Conservation (phyloP, 2,329 filamentous ascomycete genomes). For the Biscogniauxia mediterranea region DNA sequence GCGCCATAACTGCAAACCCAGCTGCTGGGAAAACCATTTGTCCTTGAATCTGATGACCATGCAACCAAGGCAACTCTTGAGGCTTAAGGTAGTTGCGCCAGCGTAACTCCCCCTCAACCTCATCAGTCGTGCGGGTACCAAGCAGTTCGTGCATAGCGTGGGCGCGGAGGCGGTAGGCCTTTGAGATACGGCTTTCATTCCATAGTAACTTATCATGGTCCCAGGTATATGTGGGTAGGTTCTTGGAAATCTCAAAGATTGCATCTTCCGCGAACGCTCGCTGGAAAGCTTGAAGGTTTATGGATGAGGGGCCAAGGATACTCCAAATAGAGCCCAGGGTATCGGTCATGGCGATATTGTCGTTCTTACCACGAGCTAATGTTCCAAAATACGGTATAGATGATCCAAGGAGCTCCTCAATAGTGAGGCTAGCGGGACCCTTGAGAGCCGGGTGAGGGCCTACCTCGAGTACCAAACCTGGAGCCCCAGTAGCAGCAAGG, state of each 20-base stretch:
- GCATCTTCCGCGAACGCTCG: neutral
- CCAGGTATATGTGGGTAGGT: constrained; percentile 9
- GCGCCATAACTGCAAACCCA: neutral
- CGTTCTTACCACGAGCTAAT: constrained; percentile 7
- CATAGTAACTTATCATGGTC: constrained; percentile 8
- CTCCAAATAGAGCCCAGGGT: constrained; percentile 8
- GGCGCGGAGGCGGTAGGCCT: neutral
- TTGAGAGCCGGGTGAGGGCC: constrained; percentile 17
- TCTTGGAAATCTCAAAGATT: constrained; percentile 4
- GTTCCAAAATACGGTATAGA: constrained; percentile 9
- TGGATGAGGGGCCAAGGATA: constrained; percentile 1
- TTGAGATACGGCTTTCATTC: constrained; percentile 9
- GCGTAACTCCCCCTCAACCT: neutral
- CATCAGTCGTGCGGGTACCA: neutral
- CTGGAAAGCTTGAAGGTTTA: constrained; percentile 4
- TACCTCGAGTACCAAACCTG: constrained; percentile 12
- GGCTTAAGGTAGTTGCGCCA: constrained; percentile 5
- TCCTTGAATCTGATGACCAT: constrained; percentile 3
- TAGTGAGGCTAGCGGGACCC: constrained; percentile 5
- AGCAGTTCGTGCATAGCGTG: neutral
- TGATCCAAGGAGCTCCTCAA: constrained; percentile 4
- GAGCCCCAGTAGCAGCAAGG: constrained; percentile 1
- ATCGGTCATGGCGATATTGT: constrained; percentile 1
- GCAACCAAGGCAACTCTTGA: constrained; percentile 3
- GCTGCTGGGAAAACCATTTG: neutral